A percentile compares a stretch with the other conserved stretches of the same genome.
These are phyloP conservation scores for Boechera stricta DNA, from an alignment of 345 rosid genomes.

Conservation along the genomic window DNA sequence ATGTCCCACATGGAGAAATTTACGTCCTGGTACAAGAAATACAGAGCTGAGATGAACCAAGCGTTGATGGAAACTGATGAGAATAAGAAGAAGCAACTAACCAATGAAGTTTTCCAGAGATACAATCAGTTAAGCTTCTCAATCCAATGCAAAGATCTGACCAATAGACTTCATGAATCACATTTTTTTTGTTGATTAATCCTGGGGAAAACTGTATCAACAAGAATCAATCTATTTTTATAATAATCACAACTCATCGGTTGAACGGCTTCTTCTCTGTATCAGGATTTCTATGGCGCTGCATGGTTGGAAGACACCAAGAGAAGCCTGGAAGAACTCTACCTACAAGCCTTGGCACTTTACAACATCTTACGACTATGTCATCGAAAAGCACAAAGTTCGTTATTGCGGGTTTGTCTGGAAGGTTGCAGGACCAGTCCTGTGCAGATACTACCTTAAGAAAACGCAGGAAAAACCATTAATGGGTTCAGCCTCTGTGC, in stretches of 20 bases:
- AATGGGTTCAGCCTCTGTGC: slow-evolving; percentile 40
- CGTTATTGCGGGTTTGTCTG: slow-evolving; percentile 60
- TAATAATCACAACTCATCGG: neutral
- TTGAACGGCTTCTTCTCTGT: neutral
- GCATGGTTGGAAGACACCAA: slow-evolving; percentile 51
- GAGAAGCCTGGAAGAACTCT: slow-evolving; percentile 54
- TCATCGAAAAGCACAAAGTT: neutral
- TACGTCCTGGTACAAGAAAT: slow-evolving; percentile 43
- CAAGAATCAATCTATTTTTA: neutral
- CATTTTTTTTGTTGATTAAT: neutral
- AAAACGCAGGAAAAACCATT: slow-evolving; percentile 37
- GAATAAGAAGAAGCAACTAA: slow-evolving; percentile 24
- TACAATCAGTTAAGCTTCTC: slow-evolving; percentile 61
- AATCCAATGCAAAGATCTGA: neutral
- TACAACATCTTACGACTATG: slow-evolving; percentile 58
- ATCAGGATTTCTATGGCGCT: slow-evolving; percentile 61
- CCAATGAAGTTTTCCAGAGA: slow-evolving; percentile 47
- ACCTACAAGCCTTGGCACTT: slow-evolving; percentile 58
- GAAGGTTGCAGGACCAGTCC: slow-evolving; percentile 71
- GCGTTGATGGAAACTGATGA: slow-evolving; percentile 26
- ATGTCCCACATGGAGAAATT: slow-evolving; percentile 39
- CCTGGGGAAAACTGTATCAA: neutral
- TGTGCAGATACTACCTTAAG: slow-evolving; percentile 48
- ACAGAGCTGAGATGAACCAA: slow-evolving; percentile 56
- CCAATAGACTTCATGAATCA: neutral